Percentiles rank a stretch among this genome's conserved stretches.
phyloP scores from a whole-genome alignment of 2,329 filamentous ascomycete genomes.

The Neonectria neomacrospora region DNA sequence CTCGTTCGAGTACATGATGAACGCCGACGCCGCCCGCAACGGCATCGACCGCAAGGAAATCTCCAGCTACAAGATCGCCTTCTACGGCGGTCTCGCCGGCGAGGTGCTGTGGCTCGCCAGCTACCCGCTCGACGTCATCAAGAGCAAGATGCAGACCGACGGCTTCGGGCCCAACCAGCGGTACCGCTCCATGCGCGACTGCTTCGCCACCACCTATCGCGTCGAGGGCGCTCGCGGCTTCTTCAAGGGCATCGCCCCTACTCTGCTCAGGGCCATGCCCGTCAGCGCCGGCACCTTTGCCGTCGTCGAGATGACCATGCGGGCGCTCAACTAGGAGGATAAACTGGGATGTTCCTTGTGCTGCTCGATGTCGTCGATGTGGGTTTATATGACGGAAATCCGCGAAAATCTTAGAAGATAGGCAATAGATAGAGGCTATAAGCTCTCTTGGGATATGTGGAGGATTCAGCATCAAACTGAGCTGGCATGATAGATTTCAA shows the following conservation, averaged over 20 bases:
- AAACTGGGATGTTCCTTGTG: conserved; percentile 2
- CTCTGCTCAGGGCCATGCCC: conserved; percentile 93
- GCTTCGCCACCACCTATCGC: conserved; percentile 84
- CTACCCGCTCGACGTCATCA: conserved; percentile 96
- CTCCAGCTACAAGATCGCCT: conserved; percentile 84
- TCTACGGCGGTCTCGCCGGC: conserved; percentile 92
- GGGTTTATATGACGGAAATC: conserved; percentile 6
- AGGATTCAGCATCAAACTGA: conserved; percentile 28
- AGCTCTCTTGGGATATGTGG: conserved; percentile 27
- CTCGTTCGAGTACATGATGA: conserved; percentile 96
- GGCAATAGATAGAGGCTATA: conserved; percentile 21
- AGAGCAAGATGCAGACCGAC: conserved; percentile 99
- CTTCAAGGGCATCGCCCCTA: conserved; percentile 94
- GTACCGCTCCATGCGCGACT: conserved; percentile 87
- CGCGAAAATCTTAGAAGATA: conserved; percentile 8
- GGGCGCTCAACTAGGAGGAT: conserved; percentile 62
- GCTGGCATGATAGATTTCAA: conserved; percentile 18
- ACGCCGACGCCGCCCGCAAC: conserved; percentile 84
- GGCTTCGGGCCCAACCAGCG: conserved; percentile 79
- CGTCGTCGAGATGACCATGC: conserved; percentile 76
- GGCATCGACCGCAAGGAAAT: conserved; percentile 79
- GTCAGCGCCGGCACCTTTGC: conserved; percentile 98
- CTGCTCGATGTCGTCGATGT: conserved; percentile 8
- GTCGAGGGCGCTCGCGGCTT: conserved; percentile 84
- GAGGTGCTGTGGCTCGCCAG: conserved; percentile 93